Base-by-base conservation (phyloP, 2,329 filamentous ascomycete genomes). In the Aspergillus caelatus region DNA sequence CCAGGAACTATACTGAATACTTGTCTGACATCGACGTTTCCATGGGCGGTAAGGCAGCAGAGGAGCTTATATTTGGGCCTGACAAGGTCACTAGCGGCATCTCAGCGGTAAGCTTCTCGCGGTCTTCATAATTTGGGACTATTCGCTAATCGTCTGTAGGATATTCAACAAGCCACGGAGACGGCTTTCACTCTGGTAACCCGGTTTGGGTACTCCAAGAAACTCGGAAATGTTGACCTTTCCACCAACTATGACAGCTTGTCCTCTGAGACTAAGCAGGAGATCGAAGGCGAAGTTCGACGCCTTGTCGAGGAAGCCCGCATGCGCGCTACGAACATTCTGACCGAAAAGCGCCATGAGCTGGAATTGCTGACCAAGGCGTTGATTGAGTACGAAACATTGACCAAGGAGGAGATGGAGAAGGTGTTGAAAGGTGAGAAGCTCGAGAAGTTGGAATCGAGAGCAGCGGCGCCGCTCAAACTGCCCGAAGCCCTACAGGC, bases 1-100 rank as follows among this genome's bases (percentile, higher is more conserved):
- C 92, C 14, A 88, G 89, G 78, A 91, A 91, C n/a, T 93, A 93
- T 71, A 88, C 88, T 61, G 92, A 99, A 75, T 93, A 93, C 71
- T 83, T 94, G 69, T 89, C 92, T 39, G 83, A 88, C 58, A 93
- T 97, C 64, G 92, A 94, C 71, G 87, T 94, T 28, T 86, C 86
- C 43, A 89, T 97, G 81, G 93, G 93, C 69, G 93, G 93, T 61
- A 95, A 94, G 78, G 91, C 93, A 68, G 93, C 83, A 0, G 93
- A 97, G 77, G 94, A 98, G 80, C 87, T 99, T 68, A 88, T 95
- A 58, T 99, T 93, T 72, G 95, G 95, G 32, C 83, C 89, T n/a
- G 92, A 97, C 69, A 91, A 93, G 69, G 94, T 98, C 46, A 96
- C 94, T 0, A 94, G 91, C 68, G 95, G 95, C 67, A 94, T 93